phyloP scores from a whole-genome alignment of 2,329 filamentous ascomycete genomes.

The Epichloe scottii region DNA sequence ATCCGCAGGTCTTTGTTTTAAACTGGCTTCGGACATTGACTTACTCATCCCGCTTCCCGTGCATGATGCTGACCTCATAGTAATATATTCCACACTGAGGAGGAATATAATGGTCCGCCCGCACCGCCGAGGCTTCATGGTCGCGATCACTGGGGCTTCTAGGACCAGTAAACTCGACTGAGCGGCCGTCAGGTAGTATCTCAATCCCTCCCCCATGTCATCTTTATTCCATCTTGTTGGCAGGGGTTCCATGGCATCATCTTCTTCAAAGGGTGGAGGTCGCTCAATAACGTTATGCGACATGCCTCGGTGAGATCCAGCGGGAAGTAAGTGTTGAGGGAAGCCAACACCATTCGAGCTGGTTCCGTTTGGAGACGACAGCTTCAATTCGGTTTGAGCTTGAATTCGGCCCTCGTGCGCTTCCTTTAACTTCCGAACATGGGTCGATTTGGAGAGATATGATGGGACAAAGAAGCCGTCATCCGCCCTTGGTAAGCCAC shows the following conservation, averaged over 20 bases:
- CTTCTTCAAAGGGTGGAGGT: conserved; percentile 46
- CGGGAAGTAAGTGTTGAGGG: conserved; percentile 25
- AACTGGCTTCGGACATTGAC: conserved; percentile 15
- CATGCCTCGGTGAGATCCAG: conserved; percentile 58
- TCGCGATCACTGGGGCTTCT: conserved; percentile 39
- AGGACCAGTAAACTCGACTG: conserved; percentile 47
- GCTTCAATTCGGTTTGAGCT: conserved; percentile 34
- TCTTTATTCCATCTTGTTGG: conserved; percentile 72
- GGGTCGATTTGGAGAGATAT: conserved; percentile 67
- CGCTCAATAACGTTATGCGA: conserved; percentile 78
- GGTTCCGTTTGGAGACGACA: conserved; percentile 18
- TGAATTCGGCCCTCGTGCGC: conserved; percentile 49
- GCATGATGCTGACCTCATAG: conserved; percentile 55
- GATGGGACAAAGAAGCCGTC: conserved; percentile 66
- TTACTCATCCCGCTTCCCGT: conserved; percentile 42
- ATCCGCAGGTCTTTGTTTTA: neutral
- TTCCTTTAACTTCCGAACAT: conserved; percentile 64
- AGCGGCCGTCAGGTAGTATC: conserved; percentile 57
- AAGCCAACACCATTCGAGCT: conserved; percentile 41
- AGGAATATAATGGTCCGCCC: conserved; percentile 78
- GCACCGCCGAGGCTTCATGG: conserved; percentile 69
- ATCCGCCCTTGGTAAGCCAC: conserved; percentile 11
- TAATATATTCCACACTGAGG: conserved; percentile 89
- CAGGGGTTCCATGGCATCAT: conserved; percentile 49
- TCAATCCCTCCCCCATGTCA: conserved; percentile 66